Percentiles rank a stretch among this genome's conserved stretches.
These are phyloP conservation scores for Candida insectorum DNA, from an alignment of 805 yeast genomes.

Conservation along the genomic window DNA sequence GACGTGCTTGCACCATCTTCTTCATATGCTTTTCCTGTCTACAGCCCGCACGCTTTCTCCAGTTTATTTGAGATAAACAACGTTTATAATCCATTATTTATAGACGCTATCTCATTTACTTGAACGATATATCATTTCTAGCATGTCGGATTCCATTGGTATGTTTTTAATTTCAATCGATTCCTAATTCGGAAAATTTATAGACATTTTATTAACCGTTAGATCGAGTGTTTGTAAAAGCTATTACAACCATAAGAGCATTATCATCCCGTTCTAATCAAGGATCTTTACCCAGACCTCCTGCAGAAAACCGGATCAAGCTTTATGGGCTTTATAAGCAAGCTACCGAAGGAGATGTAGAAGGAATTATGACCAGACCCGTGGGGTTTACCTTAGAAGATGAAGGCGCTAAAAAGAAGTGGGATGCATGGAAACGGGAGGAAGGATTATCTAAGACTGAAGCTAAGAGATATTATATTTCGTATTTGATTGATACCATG, in stretches of 20 bases:
- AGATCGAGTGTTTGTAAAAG: conserved; percentile 80
- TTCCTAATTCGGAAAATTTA: no score
- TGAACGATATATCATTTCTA: no score
- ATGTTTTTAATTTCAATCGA: no score
- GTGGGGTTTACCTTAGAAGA: conserved; percentile 57
- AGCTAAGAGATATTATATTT: conserved; percentile 71
- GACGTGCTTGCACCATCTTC: neutral
- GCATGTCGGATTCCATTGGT: conserved; percentile 17
- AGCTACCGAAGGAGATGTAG: conserved; percentile 84
- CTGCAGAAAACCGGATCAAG: conserved; percentile 61
- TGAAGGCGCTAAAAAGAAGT: conserved; percentile 66
- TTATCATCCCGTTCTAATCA: conserved; percentile 62
- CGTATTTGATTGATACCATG: conserved; percentile 71
- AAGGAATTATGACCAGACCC: conserved; percentile 65
- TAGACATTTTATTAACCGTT: conserved; percentile 2
- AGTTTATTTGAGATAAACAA: no score
- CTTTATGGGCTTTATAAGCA: conserved; percentile 84
- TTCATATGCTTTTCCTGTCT: conserved; percentile 3
- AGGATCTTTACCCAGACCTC: conserved; percentile 71
- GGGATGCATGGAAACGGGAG: conserved; percentile 83
- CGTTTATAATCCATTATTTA: no score
- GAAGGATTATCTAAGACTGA: conserved; percentile 65
- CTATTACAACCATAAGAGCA: conserved; percentile 74
- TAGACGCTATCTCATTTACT: no score
- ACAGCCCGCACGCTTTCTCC: no score